phyloP scores from a whole-genome alignment of 164 flowering plant species.

The Santalum album region DNA sequence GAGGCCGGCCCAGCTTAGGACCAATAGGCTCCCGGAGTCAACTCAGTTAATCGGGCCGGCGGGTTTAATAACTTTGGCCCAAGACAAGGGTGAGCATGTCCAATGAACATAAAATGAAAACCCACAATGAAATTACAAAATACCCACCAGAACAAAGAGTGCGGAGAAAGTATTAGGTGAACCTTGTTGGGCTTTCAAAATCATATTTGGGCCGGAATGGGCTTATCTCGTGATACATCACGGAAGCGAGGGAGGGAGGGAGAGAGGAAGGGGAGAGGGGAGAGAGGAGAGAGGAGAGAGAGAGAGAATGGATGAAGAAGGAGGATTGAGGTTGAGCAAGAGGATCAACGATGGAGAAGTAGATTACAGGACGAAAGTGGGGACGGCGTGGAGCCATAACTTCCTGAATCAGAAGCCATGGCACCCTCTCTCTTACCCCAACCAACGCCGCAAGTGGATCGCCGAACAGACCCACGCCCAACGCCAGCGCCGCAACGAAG shows the following conservation, averaged over 20 bases:
- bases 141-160: too few species aligned
- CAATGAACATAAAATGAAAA: too few species aligned
- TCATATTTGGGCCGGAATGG: too few species aligned
- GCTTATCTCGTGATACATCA: too few species aligned
- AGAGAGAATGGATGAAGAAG: slow-evolving; percentile 27
- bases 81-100: too few species aligned
- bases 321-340: slow-evolving; percentile 50
- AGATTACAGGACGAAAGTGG: slow-evolving; percentile 75
- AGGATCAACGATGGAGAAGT: slow-evolving; percentile 55
- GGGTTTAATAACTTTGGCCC: too few species aligned
- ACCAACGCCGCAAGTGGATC: slow-evolving; percentile 98
- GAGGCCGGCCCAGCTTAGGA: too few species aligned
- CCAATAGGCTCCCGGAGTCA: too few species aligned
- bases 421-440: slow-evolving; percentile 98
- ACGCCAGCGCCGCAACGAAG: slow-evolving; percentile 54
- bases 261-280: background rate
- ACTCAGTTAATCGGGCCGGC: too few species aligned
- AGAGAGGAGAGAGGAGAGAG: slow-evolving; percentile 7
- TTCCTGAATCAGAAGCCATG: slow-evolving; percentile 97
- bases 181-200: too few species aligned
- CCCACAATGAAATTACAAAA: too few species aligned
- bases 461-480: slow-evolving; percentile 86
- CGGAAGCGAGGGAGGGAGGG: background rate
- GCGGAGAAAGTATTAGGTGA: too few species aligned
- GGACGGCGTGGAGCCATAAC: slow-evolving; percentile 94